Base-by-base conservation (phyloP, 2,329 filamentous ascomycete genomes). In the Nemania abortiva region DNA sequence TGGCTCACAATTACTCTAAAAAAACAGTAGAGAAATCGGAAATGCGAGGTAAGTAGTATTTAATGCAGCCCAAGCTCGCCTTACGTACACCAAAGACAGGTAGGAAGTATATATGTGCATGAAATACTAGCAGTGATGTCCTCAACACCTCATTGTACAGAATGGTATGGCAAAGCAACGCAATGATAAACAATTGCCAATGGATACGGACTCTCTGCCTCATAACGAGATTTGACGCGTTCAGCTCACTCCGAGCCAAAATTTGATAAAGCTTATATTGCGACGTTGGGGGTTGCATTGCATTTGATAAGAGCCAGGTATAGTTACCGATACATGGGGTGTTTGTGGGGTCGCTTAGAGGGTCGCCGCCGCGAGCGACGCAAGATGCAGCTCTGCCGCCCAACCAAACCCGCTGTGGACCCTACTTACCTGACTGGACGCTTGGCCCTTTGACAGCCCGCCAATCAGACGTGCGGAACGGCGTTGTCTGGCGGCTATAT, bases 361-460 rank as follows among this genome's bases (percentile, higher is more conserved):
- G 69, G 70, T 72, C 67, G 72, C 74, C 77, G 76, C 75, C 75
- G 75, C 75, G 75, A 73, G 72, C 74, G 75, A 70, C 70, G 73
- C 66, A 64, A 69, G 72, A 65, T 71, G 65, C 74, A 52, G 54
- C 64, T 60, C 61, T 75, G 68, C 72, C 73, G 72, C 70, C 75
- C 74, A 78, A 74, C 73, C 71, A 75, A 72, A 68, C 11, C 45
- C 60, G 2, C 47, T 56, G 58, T 45, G 57, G 57, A 20, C 54
- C 65, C 63, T 64, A 68, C 62, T 53, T 37, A 5, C 22, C 65
- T 42, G 55, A 55, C 11, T 55, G 29, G 45, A 55, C 52, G 52
- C 72, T 77, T 76, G 72, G 74, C 71, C 71, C 52, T 24, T 20
- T 20, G 22, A 4, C n/a, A 11, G 27, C 53, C 49, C 49, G 45